Evolutionary conservation across 2,329 filamentous ascomycete species (phyloP), one percentile per base, ranked within the genome.

Genomic region (Magnaporthales sp.): DNA sequence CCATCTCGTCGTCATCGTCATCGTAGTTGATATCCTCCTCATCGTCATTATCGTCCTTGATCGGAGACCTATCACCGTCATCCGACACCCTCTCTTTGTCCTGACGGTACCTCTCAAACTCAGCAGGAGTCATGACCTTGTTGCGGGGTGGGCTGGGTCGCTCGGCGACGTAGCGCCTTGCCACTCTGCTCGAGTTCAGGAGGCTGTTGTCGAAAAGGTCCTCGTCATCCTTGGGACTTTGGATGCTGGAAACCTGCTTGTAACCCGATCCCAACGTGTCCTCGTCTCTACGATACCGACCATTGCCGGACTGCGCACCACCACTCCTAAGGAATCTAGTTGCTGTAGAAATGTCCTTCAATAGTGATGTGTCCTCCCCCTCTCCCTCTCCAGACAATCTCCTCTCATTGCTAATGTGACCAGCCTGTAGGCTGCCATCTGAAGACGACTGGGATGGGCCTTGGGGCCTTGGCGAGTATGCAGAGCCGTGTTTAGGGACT

Each of bases 61-160:
- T 82, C 24, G 74, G 75, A 68, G 77, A 70, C 67, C 78, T 71
- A 77, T 82, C 71, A 79, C 80, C 30, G 76, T 80, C 38, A 60
- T 74, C 74, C 30, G 73, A 78, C 51, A 81, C 81, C n/a, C 86
- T 83, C 70, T 89, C 88, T 73, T 91, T 89, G 73, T 95, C 90
- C 72, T 89, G 84, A 69, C 88, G 86, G 72, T 93, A 94, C 70
- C 85, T 85, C 75, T 97, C 92, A 71, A 96, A 97, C 74, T 97
- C 88, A 11, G 89, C 91, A 0, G 90, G 90, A 1, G 93, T 97
- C 91, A 97, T 96, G 69, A 95, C 90, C 76, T 95, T 95, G 75
- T 86, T 90, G 24, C 81, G 80, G 9, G 83, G 77, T 1, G 80
- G 76, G 66, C 74, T 80, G 8, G 75, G 73, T 63, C 73, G 76